Evolutionary conservation across 2,329 filamentous ascomycete species (phyloP), one percentile per base, ranked within the genome.

Genomic region (Botrytis hyacinthi): DNA sequence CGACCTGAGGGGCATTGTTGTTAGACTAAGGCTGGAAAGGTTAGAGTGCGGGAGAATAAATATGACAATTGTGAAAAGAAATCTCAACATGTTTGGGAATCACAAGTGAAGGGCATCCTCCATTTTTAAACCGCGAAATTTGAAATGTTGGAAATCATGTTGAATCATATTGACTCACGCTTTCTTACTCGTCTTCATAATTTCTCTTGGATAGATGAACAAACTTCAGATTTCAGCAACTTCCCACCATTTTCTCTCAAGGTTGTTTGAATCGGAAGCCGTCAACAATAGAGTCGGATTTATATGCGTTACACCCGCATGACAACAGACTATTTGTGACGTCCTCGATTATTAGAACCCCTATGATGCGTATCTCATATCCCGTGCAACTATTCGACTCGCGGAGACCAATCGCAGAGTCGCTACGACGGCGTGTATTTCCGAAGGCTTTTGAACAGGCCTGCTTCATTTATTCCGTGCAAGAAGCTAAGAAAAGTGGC

Each of bases 51-150:
- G 18, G 37, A 26, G 16, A n/a, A 18, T 40, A 18, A 42, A 10
- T 35, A 10, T 9, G 18, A 32, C 6, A 44, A 20, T 26, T 68
- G 29, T 44, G 22, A 46, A 66, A 9, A 26, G 54, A 35, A 42
- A 70, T 29, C 1, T 4, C 12, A 37, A 42, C 59, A 81, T 91
- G 2, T n/a, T 22, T 16, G 89, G 1, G 89, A 86, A 37, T 70
- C 16, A 67, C 93, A 89, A 16, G 9, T 42, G n/a, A 69, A 51
- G 44, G 18, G n/a, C 9, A 57, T 18, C 22, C 8, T 2, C 9
- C 48, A 32, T 57, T 69, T 26, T 69, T 69, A 69, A 57, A n/a
- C 48, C 26, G 2, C 18, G 35, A 44, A 6, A 22, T 42, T n/a
- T 44, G n/a, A n/a, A 57, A 8, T 32, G 10, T 26, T 18, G 26